Conservation (phyloP, 169 alveolate genomes). For the Neospora caninum region DNA sequence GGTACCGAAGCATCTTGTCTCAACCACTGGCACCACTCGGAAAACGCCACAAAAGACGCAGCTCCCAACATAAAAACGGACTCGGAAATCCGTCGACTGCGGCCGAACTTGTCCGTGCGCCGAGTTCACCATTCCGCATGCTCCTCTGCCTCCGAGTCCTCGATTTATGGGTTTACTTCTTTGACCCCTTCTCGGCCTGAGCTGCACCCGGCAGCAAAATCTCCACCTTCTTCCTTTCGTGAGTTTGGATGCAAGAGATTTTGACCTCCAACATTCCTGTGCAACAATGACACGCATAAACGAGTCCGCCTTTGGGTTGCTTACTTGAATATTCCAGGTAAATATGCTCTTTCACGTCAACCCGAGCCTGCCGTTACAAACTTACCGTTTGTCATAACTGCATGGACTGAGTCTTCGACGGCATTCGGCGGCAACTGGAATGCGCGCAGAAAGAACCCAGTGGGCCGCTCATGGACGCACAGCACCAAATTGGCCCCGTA, state of each 20-base stretch:
- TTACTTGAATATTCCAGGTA: too few relatives aligned
- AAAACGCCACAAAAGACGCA: too few relatives aligned
- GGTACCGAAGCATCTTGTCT: too few relatives aligned
- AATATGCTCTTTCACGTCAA: too few relatives aligned
- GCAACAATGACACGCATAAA: background rate
- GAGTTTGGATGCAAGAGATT: conserved; percentile 43
- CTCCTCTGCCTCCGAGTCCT: too few relatives aligned
- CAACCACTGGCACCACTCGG: too few relatives aligned
- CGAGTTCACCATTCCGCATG: too few relatives aligned
- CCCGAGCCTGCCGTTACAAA: background rate
- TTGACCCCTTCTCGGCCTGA: background rate
- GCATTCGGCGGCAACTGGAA: conserved; percentile 48
- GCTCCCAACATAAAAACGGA: too few relatives aligned
- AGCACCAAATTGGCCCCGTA: conserved; percentile 29
- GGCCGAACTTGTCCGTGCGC: too few relatives aligned
- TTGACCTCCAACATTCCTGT: conserved; percentile 53
- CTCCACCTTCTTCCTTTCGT: conserved; percentile 47
- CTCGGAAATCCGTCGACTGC: too few relatives aligned
- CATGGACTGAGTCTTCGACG: conserved; percentile 27
- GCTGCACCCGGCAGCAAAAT: background rate
- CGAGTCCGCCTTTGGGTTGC: background rate
- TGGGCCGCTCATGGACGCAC: conserved; percentile 43
- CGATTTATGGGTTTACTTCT: background rate
- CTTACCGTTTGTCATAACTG: conserved; percentile 32
- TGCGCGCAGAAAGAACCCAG: conserved; percentile 31